These are phyloP conservation scores for Colletotrichum chlorophyti DNA, from an alignment of 2,329 filamentous ascomycete species.

Conservation along the genomic window DNA sequence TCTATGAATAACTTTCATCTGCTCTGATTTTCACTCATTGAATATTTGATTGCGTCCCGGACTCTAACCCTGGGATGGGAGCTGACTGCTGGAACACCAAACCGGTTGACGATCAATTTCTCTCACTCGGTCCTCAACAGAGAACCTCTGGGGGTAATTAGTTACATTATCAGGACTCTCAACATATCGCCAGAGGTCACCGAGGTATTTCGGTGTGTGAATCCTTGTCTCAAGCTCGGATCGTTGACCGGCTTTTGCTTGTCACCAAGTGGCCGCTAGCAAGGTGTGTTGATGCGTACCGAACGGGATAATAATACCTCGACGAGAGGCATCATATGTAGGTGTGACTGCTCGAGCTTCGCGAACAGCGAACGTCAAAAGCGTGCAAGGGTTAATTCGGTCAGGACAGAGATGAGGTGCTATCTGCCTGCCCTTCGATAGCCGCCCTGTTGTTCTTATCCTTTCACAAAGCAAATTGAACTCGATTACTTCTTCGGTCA, in stretches of 20 bases:
- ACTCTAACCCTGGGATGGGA: too few relatives aligned
- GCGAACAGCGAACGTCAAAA: too few relatives aligned
- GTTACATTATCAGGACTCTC: background rate
- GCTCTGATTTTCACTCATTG: too few relatives aligned
- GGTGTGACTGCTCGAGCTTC: slow-evolving; percentile 2
- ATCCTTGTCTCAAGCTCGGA: slow-evolving; percentile 13
- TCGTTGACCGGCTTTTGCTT: slow-evolving; percentile 3
- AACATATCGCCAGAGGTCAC: slow-evolving; percentile 5
- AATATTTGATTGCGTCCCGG: too few relatives aligned
- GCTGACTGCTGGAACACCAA: too few relatives aligned
- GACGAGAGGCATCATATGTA: slow-evolving; percentile 14
- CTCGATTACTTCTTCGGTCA: background rate
- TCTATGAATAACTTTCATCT: too few relatives aligned
- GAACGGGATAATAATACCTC: slow-evolving; percentile 15
- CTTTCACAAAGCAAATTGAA: slow-evolving; percentile 5
- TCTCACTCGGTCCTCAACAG: too few relatives aligned
- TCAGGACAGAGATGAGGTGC: background rate
- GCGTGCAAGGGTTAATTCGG: too few relatives aligned
- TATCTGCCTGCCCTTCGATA: background rate
- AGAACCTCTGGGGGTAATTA: too few relatives aligned
- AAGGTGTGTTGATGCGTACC: slow-evolving; percentile 10
- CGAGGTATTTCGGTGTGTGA: slow-evolving; percentile 17
- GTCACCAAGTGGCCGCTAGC: slow-evolving; percentile 8
- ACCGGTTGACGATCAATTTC: background rate
- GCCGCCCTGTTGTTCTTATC: too few relatives aligned